Evolutionary conservation across 805 yeast genomes (phyloP), one percentile per base, ranked within the genome.

Genomic region (Torulaspora franciscae): DNA sequence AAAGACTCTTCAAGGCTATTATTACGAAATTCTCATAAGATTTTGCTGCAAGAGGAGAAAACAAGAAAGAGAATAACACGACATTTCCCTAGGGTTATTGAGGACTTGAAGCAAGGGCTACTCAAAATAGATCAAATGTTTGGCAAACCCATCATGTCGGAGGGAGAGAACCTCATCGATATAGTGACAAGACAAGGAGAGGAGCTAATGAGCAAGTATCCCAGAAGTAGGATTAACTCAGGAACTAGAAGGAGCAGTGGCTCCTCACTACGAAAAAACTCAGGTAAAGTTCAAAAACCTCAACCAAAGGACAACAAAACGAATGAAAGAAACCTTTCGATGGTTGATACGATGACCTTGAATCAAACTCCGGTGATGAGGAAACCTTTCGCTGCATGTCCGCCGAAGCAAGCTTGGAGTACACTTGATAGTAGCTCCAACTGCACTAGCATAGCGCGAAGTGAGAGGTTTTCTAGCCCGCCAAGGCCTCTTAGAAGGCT

Each of bases 1-100:
- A 82, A 79, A 56, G 93, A 91, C 61, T 81, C 97, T 0, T 80
- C 91, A 0, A 74, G 98, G 49, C 71, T 90, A 34, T 64, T 84
- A 37, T 78, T 83, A 50, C 78, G 85, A 57, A 81, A 84, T 55
- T 83, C 89, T 1, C 90, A 91, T 51, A 82, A 81, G 48, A 82
- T 90, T 19, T 68, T 91, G 47, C 71, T 85, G 46, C 76, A 83
- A 46, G 99, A 91, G 60, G 96, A 89, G 59, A 82, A 75, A 57
- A 70, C 80, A 32, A 70, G 97, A 44, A 83, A 83, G 53, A 75
- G 76, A 43, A 71, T 90, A 6, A 66, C 76, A n/a, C 79, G 79
- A 57, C 76, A 76, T 52, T 68, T 86, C 52, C 98, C 98, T 0
- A 69, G 71, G 29, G 70, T 84, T 0, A 65, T 86, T 7, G 64